Percentiles rank a stretch among this genome's conserved stretches.
Evolutionary conservation across 1,284 basidiomycete genomes (phyloP).

Genomic region (Polyporus tsugae): DNA sequence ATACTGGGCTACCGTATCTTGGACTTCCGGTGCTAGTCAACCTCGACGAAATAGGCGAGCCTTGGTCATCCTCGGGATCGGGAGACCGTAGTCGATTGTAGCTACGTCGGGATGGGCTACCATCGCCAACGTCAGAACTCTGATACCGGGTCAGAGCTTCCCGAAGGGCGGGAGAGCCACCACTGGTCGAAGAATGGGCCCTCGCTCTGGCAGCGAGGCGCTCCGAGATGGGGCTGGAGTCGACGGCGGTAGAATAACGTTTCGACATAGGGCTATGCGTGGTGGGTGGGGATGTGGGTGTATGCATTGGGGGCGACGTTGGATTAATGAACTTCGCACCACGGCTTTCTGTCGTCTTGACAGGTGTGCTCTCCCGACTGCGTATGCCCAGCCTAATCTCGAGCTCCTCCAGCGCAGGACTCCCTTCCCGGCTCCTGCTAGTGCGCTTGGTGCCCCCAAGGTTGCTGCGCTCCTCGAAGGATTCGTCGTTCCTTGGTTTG

Average conservation of each 20-base stretch:
- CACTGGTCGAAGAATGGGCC: constrained; percentile 32
- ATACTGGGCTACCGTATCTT: constrained; percentile 36
- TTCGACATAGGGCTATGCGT: constrained; percentile 27
- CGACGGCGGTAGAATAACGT: constrained; percentile 28
- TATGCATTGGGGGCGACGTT: constrained; percentile 18
- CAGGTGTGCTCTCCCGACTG: constrained; percentile 40
- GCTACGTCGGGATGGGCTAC: constrained; percentile 40
- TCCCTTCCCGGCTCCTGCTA: constrained; percentile 60
- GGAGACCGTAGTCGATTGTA: constrained; percentile 43
- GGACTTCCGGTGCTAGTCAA: constrained; percentile 32
- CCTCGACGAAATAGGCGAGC: constrained; percentile 26
- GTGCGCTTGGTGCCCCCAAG: constrained; percentile 47
- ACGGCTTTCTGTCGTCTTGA: constrained; percentile 26
- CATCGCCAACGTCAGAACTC: constrained; percentile 31
- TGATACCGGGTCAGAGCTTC: constrained; percentile 29
- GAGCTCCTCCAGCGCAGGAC: constrained; percentile 67
- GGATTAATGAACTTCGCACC: constrained; percentile 37
- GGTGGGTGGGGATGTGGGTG: constrained; percentile 23
- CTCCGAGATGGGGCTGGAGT: constrained; percentile 35
- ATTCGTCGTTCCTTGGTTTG: constrained; percentile 37
- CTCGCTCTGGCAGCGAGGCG: constrained; percentile 32
- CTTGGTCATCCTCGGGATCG: constrained; percentile 32
- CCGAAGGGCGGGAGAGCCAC: constrained; percentile 26
- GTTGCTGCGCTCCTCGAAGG: constrained; percentile 43
- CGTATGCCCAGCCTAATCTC: constrained; percentile 58